phyloP scores from a whole-genome alignment of 495 filamentous ascomycete genomes.

The Lichina pygmaea region DNA sequence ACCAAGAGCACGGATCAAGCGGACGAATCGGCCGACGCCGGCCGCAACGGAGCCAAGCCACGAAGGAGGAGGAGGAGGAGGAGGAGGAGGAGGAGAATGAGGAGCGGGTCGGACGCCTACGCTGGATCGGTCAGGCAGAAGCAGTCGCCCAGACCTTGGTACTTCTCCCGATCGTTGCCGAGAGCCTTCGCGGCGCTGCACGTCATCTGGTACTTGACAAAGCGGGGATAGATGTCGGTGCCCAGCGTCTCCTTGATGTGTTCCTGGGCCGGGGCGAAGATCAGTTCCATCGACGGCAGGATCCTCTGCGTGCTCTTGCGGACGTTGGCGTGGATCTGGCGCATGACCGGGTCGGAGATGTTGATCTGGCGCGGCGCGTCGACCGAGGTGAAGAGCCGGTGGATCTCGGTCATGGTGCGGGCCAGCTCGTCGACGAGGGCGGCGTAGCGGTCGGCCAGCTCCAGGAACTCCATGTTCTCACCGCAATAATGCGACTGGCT shows the following conservation, averaged over 20 bases:
- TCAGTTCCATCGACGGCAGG: conserved; percentile 16
- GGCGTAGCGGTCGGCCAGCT: background rate
- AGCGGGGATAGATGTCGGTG: conserved; percentile 20
- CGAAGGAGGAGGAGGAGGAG: background rate
- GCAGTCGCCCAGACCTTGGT: conserved; percentile 17
- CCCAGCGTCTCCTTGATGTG: conserved; percentile 18
- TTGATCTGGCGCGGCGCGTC: conserved; percentile 16
- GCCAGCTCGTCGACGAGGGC: conserved; percentile 12
- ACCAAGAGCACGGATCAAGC: background rate
- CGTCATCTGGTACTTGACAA: conserved; percentile 19
- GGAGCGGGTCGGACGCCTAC: conserved; percentile 2
- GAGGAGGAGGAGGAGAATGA: background rate
- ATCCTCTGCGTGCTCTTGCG: conserved; percentile 13
- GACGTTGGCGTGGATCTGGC: conserved; percentile 14
- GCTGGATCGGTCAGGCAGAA: conserved; percentile 18
- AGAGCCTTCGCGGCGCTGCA: conserved; percentile 15
- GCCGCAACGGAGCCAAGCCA: background rate
- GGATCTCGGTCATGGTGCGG: conserved; percentile 18
- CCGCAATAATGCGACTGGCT: conserved; percentile 15
- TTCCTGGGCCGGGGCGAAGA: conserved; percentile 18
- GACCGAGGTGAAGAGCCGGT: conserved; percentile 15
- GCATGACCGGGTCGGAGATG: conserved; percentile 11
- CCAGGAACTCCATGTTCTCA: conserved; percentile 21
- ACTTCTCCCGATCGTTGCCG: conserved; percentile 10
- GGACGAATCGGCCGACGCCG: background rate